Evolutionary conservation across 2,329 filamentous ascomycete species (phyloP), one percentile per base, ranked within the genome.

Genomic region (Colletotrichum lindemuthianum): DNA sequence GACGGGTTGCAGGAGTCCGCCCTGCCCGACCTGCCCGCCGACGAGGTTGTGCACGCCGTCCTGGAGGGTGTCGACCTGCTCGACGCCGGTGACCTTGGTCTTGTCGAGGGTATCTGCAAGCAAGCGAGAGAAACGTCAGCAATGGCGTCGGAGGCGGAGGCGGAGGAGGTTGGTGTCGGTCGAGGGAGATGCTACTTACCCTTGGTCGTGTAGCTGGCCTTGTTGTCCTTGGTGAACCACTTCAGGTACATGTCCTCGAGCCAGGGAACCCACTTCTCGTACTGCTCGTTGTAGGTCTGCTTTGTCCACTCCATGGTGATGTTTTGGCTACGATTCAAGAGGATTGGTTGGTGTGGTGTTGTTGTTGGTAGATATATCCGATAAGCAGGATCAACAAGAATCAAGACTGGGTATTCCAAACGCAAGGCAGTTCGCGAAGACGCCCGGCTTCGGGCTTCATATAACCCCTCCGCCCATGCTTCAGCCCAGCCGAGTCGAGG

Each of bases 141-240:
- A 9, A 8, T 6, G 12, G 7, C 5, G 4, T 10, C 15, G 13
- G 40, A 43, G 6, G 40, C 15, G 2, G 41, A 12, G 11, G 36
- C 16, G 43, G 36, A 56, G 5, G 32, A 39, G 11, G 54, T 16
- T 36, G 24, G 5, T 24, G 24, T 24, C 24, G 24, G 4, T 24
- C 24, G 24, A 24, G 24, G 24, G 24, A 24, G 24, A 45, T 1
- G 8, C 2, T n/a, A 75, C 79, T 39, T 75, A 91, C 90, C 84
- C 76, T 90, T 92, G 2, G 89, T 84, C 6, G 86, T 81, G 71
- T 92, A 92, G 73, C 86, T 89, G 6, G 89, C 86, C 77, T 93
- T 92, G 82, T 93, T 93, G 73, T 92, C 89, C 67, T 89, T 90
- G 71, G 89, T 91, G 76, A 92, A 92, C 82, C 86, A 92, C 56